A percentile compares a stretch with the other conserved stretches of the same genome.
These are phyloP conservation scores for Suillus alpinus DNA, from an alignment of 768 basidiomycete species.

Conservation along the genomic window DNA sequence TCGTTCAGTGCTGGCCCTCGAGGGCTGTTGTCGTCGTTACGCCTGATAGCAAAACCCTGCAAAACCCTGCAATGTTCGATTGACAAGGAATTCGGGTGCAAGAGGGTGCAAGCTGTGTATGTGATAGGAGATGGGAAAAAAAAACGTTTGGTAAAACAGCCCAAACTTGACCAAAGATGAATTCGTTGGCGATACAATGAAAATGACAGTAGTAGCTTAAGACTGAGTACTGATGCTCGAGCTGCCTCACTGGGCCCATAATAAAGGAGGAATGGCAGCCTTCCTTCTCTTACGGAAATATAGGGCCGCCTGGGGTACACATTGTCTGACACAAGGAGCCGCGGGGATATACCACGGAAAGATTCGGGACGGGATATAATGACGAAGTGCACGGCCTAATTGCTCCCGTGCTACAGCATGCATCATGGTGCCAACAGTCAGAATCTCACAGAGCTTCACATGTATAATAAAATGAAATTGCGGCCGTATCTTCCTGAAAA, in stretches of 20 bases:
- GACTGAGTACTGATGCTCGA: neutral
- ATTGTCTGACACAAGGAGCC: neutral
- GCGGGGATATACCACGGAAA: neutral
- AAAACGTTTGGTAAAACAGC: neutral
- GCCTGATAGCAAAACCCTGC: neutral
- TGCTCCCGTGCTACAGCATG: neutral
- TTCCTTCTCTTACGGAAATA: neutral
- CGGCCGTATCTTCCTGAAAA: neutral
- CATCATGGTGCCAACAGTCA: neutral
- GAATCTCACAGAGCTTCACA: neutral
- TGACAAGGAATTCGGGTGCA: neutral
- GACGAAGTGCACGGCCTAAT: neutral
- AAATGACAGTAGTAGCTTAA: too few species aligned
- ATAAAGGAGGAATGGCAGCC: neutral
- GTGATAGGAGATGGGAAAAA: neutral
- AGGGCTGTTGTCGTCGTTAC: constrained; percentile 1
- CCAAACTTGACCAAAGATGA: neutral
- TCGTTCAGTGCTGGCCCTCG: neutral
- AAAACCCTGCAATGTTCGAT: neutral
- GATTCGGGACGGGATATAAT: neutral
- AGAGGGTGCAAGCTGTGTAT: neutral
- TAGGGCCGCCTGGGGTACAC: neutral
- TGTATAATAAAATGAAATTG: neutral
- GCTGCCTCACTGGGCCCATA: neutral
- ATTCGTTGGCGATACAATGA: neutral